phyloP scores from a whole-genome alignment of 176 grass and related monocot species.

The Pharus latifolius region DNA sequence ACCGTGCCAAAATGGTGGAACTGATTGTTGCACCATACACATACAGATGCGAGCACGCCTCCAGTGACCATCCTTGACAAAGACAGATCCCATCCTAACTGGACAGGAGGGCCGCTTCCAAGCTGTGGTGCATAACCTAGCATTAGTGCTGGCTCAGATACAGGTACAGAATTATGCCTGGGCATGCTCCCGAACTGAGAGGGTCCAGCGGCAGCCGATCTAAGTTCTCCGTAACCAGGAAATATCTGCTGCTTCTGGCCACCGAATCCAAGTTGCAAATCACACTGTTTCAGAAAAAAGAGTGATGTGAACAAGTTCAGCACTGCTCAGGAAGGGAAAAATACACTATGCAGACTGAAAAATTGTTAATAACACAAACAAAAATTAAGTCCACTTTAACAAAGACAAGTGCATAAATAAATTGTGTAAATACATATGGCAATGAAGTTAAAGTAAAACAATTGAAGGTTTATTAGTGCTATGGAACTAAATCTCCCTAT shows the following conservation, averaged over 20 bases:
- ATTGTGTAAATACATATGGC: too few relatives aligned
- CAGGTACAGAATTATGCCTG: constrained; percentile 27
- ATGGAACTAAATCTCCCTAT: too few relatives aligned
- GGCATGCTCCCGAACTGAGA: constrained; percentile 21
- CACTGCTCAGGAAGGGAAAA: not conserved
- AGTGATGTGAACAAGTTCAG: not conserved
- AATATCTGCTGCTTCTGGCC: constrained; percentile 38
- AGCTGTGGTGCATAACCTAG: constrained; percentile 52
- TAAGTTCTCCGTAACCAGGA: constrained; percentile 35
- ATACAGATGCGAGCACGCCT: constrained; percentile 31
- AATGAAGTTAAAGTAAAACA: not conserved
- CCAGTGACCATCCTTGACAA: constrained; percentile 34
- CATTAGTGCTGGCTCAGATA: constrained; percentile 39
- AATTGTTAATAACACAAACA: too few relatives aligned
- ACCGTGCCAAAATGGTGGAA: constrained; percentile 51
- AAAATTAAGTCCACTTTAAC: too few relatives aligned
- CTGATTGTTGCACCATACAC: constrained; percentile 65
- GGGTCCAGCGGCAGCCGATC: constrained; percentile 12
- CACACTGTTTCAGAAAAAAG: constrained; percentile 41
- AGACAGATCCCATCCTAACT: constrained; percentile 68
- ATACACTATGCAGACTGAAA: not conserved
- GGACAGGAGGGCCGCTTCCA: constrained; percentile 22
- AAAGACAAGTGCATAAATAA: not conserved
- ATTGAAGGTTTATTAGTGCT: not conserved
- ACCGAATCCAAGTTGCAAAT: constrained; percentile 37